phyloP scores from a whole-genome alignment of 331 rosid genomes.

The Stylosanthes scabra region DNA sequence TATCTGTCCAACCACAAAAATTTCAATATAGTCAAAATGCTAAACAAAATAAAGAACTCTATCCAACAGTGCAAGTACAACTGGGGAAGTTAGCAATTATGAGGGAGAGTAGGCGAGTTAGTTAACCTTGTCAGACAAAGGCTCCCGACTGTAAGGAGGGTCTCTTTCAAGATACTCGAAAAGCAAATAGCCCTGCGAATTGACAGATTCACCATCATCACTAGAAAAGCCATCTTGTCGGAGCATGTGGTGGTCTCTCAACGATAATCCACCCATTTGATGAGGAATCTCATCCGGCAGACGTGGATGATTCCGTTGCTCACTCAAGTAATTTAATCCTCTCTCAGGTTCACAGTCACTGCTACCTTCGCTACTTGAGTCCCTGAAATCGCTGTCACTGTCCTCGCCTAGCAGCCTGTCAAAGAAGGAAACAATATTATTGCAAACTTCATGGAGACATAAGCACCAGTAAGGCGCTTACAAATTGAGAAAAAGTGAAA shows the following conservation, averaged over 20 bases:
- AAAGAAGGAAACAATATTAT: slow-evolving; percentile 36
- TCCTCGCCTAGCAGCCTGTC: slow-evolving; percentile 76
- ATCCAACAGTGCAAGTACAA: slow-evolving; percentile 7
- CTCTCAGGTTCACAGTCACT: slow-evolving; percentile 71
- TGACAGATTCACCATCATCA: slow-evolving; percentile 80
- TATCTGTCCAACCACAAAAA: slow-evolving; percentile 54
- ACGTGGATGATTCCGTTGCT: slow-evolving; percentile 53
- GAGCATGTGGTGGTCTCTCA: slow-evolving; percentile 60
- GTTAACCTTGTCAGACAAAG: slow-evolving; percentile 86
- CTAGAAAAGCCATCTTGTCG: slow-evolving; percentile 71
- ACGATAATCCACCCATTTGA: slow-evolving; percentile 61
- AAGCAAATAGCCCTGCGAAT: slow-evolving; percentile 66
- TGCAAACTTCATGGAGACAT: neutral
- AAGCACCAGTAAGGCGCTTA: neutral
- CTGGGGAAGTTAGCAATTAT: neutral
- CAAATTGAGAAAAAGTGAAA: neutral
- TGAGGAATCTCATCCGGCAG: slow-evolving; percentile 46
- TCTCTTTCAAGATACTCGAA: slow-evolving; percentile 83
- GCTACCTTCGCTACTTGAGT: slow-evolving; percentile 89
- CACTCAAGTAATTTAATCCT: slow-evolving; percentile 51
- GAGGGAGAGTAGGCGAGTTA: neutral
- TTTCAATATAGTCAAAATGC: slow-evolving; percentile 37
- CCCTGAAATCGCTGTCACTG: slow-evolving; percentile 82
- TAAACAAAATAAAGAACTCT: slow-evolving; percentile 1
- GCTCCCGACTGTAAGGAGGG: slow-evolving; percentile 81